Conservation (phyloP, 164 flowering plant species). For the Berberis thunbergii region DNA sequence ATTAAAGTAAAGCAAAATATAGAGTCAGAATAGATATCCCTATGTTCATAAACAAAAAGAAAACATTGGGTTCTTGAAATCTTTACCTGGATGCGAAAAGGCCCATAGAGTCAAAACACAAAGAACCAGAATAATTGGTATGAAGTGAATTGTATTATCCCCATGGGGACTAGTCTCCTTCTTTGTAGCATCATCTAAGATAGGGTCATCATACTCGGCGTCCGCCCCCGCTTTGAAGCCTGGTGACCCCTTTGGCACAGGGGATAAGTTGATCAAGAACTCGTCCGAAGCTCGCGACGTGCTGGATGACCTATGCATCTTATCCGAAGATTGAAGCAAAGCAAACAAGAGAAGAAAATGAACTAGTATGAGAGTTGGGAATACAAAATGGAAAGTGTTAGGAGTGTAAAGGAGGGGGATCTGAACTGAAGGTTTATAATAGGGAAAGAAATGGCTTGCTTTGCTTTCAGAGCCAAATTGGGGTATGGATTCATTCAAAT, state of each 20-base stretch:
- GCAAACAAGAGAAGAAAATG: not conserved
- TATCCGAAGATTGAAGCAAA: not conserved
- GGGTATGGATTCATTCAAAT: not conserved
- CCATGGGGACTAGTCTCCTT: constrained; percentile 27
- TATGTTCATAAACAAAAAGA: not conserved
- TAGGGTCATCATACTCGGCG: constrained; percentile 19
- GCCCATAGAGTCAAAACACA: constrained; percentile 55
- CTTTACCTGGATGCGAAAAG: constrained; percentile 31
- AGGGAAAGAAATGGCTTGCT: constrained; percentile 2
- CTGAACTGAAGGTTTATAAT: not conserved
- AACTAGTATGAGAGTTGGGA: not conserved
- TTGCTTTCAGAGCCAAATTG: constrained; percentile 11
- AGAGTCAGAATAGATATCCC: not conserved
- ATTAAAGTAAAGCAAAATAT: not conserved
- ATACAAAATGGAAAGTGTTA: not conserved
- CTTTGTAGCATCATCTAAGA: constrained; percentile 25
- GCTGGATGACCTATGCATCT: constrained; percentile 43
- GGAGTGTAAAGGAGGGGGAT: not conserved
- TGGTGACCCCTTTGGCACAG: constrained; percentile 9
- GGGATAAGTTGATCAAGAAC: constrained; percentile 31
- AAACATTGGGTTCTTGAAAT: not conserved
- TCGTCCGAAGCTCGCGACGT: constrained; percentile 36
- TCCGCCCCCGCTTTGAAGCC: constrained; percentile 9
- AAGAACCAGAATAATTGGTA: constrained; percentile 43
- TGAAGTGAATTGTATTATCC: constrained; percentile 45